Evolutionary conservation across 1,139 yeast species (phyloP).

Genomic region (Kodamaea alishanica): DNA sequence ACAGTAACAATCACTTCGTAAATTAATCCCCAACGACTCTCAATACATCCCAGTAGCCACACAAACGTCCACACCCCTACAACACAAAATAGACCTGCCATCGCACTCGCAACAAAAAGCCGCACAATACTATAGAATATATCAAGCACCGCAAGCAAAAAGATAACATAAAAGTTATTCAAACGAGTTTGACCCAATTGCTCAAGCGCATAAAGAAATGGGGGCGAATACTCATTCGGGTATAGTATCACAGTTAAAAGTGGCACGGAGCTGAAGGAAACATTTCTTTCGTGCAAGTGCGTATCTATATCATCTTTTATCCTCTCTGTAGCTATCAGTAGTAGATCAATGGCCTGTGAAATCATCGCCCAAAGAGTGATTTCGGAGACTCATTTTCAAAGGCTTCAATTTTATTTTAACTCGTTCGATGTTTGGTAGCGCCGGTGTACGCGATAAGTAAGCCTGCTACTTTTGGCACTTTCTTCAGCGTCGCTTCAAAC

Average conservation of each 20-base stretch:
- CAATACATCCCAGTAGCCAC: conserved; percentile 4
- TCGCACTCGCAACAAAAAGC: conserved; percentile 15
- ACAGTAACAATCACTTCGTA: background rate
- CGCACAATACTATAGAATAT: conserved; percentile 19
- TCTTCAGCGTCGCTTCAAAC: background rate
- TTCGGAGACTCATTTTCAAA: no score
- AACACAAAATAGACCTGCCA: conserved; percentile 13
- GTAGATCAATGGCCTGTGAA: conserved; percentile 2
- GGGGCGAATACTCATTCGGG: conserved; percentile 29
- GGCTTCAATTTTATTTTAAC: no score
- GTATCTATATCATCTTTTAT: conserved; percentile 15
- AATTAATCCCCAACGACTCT: background rate
- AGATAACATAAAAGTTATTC: background rate
- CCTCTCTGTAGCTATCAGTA: conserved; percentile 6
- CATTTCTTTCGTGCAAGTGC: conserved; percentile 12
- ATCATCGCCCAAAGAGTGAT: no score
- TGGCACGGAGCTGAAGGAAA: conserved; percentile 13
- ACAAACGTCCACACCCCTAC: conserved; percentile 8
- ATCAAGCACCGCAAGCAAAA: conserved; percentile 18
- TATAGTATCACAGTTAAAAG: conserved; percentile 17
- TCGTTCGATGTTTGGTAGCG: no score
- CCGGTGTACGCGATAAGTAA: no score
- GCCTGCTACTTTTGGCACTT: no score
- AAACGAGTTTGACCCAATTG: conserved; percentile 4
- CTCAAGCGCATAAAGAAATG: conserved; percentile 23